These are phyloP conservation scores for Pseudoperonospora humuli DNA, from an alignment of 352 stramenopile genomes.

Conservation along the genomic window DNA sequence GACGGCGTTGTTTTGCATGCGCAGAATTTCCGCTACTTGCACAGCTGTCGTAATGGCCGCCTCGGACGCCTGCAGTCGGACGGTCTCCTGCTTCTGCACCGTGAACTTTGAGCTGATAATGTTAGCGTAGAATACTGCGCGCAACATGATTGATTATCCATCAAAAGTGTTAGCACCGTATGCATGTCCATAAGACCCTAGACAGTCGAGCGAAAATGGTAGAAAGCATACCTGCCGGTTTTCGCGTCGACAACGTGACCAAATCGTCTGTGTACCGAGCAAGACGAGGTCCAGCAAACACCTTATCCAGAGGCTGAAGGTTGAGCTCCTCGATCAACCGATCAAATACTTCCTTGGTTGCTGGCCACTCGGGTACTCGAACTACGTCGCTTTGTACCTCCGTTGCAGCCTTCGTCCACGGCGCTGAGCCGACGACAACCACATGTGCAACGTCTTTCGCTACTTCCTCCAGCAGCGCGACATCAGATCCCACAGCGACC, in stretches of 20 bases:
- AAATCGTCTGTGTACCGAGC: constrained; percentile 62
- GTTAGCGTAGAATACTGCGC: constrained; percentile 66
- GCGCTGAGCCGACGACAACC: constrained; percentile 46
- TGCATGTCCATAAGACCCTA: not conserved
- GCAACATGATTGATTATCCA: not conserved
- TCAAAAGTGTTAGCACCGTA: constrained; percentile 6
- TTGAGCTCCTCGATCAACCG: constrained; percentile 36
- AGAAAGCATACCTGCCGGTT: constrained; percentile 43
- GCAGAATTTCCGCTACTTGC: constrained; percentile 61
- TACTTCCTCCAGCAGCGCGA: constrained; percentile 16
- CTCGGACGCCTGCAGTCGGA: constrained; percentile 63
- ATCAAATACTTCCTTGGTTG: constrained; percentile 28
- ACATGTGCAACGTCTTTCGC: constrained; percentile 23
- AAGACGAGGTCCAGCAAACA: constrained; percentile 45
- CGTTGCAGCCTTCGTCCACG: constrained; percentile 23
- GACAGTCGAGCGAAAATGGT: not conserved
- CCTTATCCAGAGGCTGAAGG: constrained; percentile 36
- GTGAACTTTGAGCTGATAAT: constrained; percentile 77
- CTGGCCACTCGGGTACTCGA: constrained; percentile 27
- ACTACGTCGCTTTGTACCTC: constrained; percentile 11
- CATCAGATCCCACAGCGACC: constrained; percentile 41
- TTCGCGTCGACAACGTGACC: constrained; percentile 60
- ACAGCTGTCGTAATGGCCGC: constrained; percentile 65
- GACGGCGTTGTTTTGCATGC: constrained; percentile 46
- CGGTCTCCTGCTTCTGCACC: constrained; percentile 51